Evolutionary conservation across 1,284 basidiomycete species (phyloP), one percentile per base, ranked within the genome.

Genomic region (Cryptococcus floricola): DNA sequence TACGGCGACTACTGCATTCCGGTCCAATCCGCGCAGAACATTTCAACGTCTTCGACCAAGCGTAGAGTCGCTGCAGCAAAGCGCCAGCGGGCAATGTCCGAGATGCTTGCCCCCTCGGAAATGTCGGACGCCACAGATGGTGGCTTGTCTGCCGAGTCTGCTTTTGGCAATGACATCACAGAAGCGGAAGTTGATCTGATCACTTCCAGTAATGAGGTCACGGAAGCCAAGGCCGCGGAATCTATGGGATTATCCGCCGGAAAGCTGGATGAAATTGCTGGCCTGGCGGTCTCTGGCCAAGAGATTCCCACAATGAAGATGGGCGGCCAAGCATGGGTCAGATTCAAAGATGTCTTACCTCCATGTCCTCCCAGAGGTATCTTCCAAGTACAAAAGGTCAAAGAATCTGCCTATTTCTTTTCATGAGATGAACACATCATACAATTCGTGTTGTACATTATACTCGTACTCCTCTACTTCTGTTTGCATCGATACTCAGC

Each of bases 321-420:
- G 53, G 63, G 66, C 39, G 67, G 64, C 25, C 65, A 70, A 51
- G 71, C 73, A 56, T 95, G 92, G 72, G 83, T 95, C 58, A 81
- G 85, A 60, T 78, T 98, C 39, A 78, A 80, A 31, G 87, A 90
- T 64, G 67, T 95, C 61, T 74, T 98, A 14, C 94, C 94, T 0
- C 85, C 87, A 0, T 77, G 94, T 23, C 95, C 95, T 0, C 76
- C 85, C 71, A 91, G 91, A 79, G 96, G 95, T 57, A 80, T 82
- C 55, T 98, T 98, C 74, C 84, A 93, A 66, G 91, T 99, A 59
- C 81, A 85, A 69, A 83, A 82, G 61, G 94, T 98, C 77, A 86
- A 87, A 71, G 77, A 85, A 49, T 90, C 87, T 43, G 80, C 82
- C 47, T 97, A 96, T 77, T 97, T 97, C 83, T 96, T 95, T 81